Base-by-base conservation (phyloP, 2,329 filamentous ascomycete species). In the Fusarium sp. region DNA sequence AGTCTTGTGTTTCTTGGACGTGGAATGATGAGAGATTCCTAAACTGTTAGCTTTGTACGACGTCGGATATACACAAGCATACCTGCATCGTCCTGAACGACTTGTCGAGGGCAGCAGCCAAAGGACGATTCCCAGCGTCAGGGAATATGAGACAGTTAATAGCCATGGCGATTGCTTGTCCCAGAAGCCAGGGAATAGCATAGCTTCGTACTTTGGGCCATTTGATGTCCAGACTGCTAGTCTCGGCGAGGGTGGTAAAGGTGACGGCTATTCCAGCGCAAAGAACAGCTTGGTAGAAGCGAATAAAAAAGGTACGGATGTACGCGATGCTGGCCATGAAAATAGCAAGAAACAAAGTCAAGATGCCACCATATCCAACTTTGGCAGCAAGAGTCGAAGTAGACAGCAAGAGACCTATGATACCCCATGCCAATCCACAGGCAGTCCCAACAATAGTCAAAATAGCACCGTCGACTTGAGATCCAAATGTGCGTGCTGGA, bases 381-480 rank as follows among this genome's bases (percentile, higher is more conserved):
- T 82, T 82, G 4, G 87, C 86, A 16, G 82, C 77, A 4, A 80
- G 67, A 0, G 87, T 88, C 24, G 85, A 85, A n/a, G 86, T 87
- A 6, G 89, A 90, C 3, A 90, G 77, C 77, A 88, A 84, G 6
- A 91, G 78, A 1, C 86, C 89, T 56, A 90, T 82, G 9, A 84
- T 83, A 4, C 89, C 89, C 86, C 89, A 90, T 14, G 85, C 88
- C 9, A 91, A 78, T 2, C 89, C 89, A 33, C 84, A 82, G 6
- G 86, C 86, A 1, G 87, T 87, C 4, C 89, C 89, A 7, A 88
- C 33, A n/a, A 85, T 86, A 6, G 88, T 90, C 22, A 88, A 79
- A 48, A 89, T 65, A 5, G 86, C 80, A 2, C 89, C 89, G 76
- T 91, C 89, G 24, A 91, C 78, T 73, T 91, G 89, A 14, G 88